Conservation (phyloP, 1,284 basidiomycete species). For the Malassezia slooffiae region DNA sequence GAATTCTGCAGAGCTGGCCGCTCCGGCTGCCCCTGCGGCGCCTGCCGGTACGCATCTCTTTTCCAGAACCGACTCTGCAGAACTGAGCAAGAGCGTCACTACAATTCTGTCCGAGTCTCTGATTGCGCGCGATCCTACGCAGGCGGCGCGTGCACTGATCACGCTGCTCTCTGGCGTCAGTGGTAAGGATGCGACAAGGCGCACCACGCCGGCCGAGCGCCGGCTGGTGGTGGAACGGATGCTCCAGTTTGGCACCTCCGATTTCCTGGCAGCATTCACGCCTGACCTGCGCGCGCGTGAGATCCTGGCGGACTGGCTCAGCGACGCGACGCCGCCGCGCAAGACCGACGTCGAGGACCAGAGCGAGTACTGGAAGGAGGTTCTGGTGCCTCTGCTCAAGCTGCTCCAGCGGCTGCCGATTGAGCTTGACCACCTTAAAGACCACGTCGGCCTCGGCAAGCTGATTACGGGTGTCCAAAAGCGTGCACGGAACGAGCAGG, state of each 20-base stretch:
- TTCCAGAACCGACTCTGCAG: too few species aligned
- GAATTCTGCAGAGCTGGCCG: too few species aligned
- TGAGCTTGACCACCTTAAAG: conserved; percentile 21
- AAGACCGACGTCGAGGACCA: conserved; percentile 16
- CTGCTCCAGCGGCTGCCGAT: conserved; percentile 21
- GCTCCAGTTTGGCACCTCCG: conserved; percentile 3
- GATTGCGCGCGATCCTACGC: conserved; percentile 9
- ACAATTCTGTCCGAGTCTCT: background rate
- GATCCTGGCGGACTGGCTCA: conserved; percentile 12
- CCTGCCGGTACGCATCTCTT: too few species aligned
- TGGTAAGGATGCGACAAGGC: background rate
- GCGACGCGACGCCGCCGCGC: conserved; percentile 15
- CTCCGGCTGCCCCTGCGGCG: too few species aligned
- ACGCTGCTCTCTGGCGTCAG: conserved; percentile 3
- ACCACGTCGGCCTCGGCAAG: conserved; percentile 27
- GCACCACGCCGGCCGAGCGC: conserved; percentile 8
- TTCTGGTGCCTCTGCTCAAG: conserved; percentile 20
- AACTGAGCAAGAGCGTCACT: too few species aligned
- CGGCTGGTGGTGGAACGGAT: conserved; percentile 2
- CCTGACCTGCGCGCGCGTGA: conserved; percentile 9
- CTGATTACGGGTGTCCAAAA: conserved; percentile 22
- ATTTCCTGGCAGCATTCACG: conserved; percentile 5
- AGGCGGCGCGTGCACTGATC: conserved; percentile 10
- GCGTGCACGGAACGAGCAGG: conserved; percentile 17
- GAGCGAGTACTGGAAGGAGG: conserved; percentile 22